A percentile compares a stretch with the other conserved stretches of the same genome.
Evolutionary conservation across 2,329 filamentous ascomycete species (phyloP).

Genomic region (Apiospora aurea): DNA sequence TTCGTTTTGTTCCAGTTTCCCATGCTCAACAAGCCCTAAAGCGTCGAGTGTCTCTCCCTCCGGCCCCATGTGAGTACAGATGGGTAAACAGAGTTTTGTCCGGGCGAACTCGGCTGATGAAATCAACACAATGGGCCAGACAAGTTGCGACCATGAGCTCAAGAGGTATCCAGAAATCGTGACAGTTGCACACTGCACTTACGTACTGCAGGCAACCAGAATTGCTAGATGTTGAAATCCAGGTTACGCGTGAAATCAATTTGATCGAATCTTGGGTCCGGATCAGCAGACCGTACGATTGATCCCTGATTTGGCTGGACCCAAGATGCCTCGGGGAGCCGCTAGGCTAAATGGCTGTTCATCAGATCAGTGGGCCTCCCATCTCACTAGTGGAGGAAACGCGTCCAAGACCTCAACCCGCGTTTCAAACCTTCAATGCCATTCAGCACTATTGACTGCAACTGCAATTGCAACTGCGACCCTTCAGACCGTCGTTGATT

Average conservation of each 20-base stretch:
- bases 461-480: not conserved
- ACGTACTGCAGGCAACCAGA: not conserved
- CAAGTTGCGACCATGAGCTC: not conserved
- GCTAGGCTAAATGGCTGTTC: constrained; percentile 10
- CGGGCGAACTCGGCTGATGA: not conserved
- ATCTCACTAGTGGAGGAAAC: constrained; percentile 14
- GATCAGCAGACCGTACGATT: constrained; percentile 9
- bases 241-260: not conserved
- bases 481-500: constrained; percentile 7
- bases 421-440: constrained; percentile 18
- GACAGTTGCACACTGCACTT: not conserved
- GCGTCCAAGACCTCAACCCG: constrained; percentile 15
- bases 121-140: not conserved
- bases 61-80: not conserved
- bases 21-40: constrained; percentile 11
- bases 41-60: not conserved
- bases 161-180: not conserved
- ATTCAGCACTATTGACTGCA: constrained; percentile 4
- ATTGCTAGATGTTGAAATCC: not conserved
- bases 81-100: constrained; percentile 9
- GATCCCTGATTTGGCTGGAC: not conserved
- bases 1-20: not conserved
- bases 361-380: constrained; percentile 10
- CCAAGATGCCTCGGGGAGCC: constrained; percentile 1
- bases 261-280: constrained; percentile 6